Conservation (phyloP, 768 basidiomycete genomes). For the Trichaptum fuscoviolaceum region DNA sequence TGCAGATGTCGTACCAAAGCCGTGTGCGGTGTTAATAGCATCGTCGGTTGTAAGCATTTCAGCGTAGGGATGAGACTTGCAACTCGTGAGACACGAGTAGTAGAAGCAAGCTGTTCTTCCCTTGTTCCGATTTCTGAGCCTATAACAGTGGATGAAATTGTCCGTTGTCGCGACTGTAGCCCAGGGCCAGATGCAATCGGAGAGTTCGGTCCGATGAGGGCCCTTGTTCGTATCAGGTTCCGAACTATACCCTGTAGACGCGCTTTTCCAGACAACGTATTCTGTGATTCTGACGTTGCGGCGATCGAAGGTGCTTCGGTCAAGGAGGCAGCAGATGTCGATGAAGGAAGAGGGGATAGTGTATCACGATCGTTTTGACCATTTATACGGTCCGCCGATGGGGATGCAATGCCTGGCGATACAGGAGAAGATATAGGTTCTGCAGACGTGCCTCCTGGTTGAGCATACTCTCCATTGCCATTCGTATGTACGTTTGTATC, state of each 20-base stretch:
- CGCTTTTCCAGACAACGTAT: conserved; percentile 12
- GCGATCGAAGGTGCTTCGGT: conserved; percentile 16
- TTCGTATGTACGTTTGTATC: neutral
- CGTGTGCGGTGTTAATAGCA: conserved; percentile 58
- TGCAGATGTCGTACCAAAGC: conserved; percentile 69
- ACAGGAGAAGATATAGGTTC: neutral
- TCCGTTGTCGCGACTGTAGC: conserved; percentile 16
- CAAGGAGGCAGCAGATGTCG: conserved; percentile 19
- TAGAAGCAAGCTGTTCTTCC: conserved; percentile 23
- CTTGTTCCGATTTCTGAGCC: conserved; percentile 20
- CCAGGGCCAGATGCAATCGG: conserved; percentile 20
- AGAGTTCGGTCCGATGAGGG: conserved; percentile 28
- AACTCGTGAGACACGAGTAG: conserved; percentile 45
- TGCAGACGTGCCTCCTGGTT: neutral
- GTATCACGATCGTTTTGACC: neutral
- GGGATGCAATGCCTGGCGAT: neutral
- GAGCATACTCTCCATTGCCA: neutral
- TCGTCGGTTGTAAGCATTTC: conserved; percentile 45
- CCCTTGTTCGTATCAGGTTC: conserved; percentile 34
- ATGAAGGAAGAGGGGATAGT: conserved; percentile 8
- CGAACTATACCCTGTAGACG: conserved; percentile 41
- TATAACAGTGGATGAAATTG: conserved; percentile 17
- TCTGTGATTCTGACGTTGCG: neutral
- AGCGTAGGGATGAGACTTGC: conserved; percentile 52
- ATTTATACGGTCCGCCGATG: neutral